These are phyloP conservation scores for Phytophthora macrochlamydospora DNA, from an alignment of 352 stramenopile genomes.

Conservation along the genomic window DNA sequence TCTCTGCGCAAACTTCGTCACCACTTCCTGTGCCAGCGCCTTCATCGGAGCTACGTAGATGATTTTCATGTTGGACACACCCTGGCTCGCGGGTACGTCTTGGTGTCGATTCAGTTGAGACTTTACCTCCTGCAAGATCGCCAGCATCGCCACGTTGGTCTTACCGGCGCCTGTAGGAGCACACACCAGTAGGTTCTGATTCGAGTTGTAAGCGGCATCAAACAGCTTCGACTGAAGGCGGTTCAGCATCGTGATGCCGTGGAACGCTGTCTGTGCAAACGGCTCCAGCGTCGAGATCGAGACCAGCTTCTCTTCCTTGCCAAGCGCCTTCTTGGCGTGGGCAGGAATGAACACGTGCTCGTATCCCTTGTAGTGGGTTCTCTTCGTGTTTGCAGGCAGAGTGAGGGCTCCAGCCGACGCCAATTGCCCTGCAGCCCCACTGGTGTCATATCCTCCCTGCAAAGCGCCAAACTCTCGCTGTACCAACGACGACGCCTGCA, in stretches of 20 bases:
- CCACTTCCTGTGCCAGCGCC: slow-evolving; percentile 98
- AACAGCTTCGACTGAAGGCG: slow-evolving; percentile 98
- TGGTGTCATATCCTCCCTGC: slow-evolving; percentile 76
- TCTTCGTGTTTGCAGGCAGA: slow-evolving; percentile 66
- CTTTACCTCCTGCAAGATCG: slow-evolving; percentile 94
- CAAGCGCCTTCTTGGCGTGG: slow-evolving; percentile 65
- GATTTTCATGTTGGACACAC: slow-evolving; percentile 89
- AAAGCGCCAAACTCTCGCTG: slow-evolving; percentile 76
- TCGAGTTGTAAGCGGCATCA: slow-evolving; percentile 93
- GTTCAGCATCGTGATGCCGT: slow-evolving; percentile 91
- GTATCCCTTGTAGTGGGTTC: slow-evolving; percentile 82
- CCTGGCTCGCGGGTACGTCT: slow-evolving; percentile 21
- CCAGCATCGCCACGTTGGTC: slow-evolving; percentile 99
- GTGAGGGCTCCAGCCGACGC: slow-evolving; percentile 55
- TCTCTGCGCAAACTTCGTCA: slow-evolving; percentile 97
- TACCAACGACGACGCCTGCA: slow-evolving; percentile 73
- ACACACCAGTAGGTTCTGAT: slow-evolving; percentile 98
- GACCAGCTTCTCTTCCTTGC: slow-evolving; percentile 61
- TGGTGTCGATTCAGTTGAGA: slow-evolving; percentile 58
- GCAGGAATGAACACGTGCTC: slow-evolving; percentile 85
- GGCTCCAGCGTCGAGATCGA: slow-evolving; percentile 66
- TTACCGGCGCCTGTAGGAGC: slow-evolving; percentile 95
- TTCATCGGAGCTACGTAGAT: slow-evolving; percentile 99
- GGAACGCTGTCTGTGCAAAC: slow-evolving; percentile 82
- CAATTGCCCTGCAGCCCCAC: slow-evolving; percentile 64